Percentiles rank a stretch among this genome's conserved stretches.
Conservation (phyloP, 2,329 filamentous ascomycete genomes). For the Talaromyces pinophilus region DNA sequence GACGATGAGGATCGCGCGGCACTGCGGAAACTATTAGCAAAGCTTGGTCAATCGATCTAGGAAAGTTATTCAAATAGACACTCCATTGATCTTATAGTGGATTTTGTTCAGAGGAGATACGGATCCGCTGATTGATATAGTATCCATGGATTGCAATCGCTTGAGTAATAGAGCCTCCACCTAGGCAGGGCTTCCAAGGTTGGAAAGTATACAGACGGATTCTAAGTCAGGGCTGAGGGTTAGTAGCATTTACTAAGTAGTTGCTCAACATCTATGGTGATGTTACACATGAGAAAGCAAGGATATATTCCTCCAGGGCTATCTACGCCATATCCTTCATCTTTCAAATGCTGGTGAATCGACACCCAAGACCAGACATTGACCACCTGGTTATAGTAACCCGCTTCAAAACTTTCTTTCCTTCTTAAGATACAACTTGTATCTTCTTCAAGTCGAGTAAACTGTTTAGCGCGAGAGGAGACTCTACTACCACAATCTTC, state of each 20-base stretch:
- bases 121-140: neutral
- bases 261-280: neutral
- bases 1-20: slow-evolving; percentile 2
- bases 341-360: neutral
- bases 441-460: too few relatives aligned
- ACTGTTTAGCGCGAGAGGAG: too few relatives aligned
- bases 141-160: neutral
- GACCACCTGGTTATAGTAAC: too few relatives aligned
- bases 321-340: neutral
- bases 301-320: neutral
- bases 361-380: too few relatives aligned
- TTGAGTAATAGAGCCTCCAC: neutral
- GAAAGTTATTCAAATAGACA: neutral
- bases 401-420: too few relatives aligned
- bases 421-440: too few relatives aligned
- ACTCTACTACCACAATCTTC: too few relatives aligned
- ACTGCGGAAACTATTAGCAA: neutral
- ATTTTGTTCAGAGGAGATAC: neutral
- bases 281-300: neutral
- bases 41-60: neutral
- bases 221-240: too few relatives aligned
- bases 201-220: too few relatives aligned
- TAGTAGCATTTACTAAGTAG: neutral
- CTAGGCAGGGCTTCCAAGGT: neutral
- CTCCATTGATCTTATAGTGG: neutral